A percentile compares a stretch with the other conserved stretches of the same genome.
phyloP scores from a whole-genome alignment of 2,329 filamentous ascomycete species.

The Kalmusia sp. region DNA sequence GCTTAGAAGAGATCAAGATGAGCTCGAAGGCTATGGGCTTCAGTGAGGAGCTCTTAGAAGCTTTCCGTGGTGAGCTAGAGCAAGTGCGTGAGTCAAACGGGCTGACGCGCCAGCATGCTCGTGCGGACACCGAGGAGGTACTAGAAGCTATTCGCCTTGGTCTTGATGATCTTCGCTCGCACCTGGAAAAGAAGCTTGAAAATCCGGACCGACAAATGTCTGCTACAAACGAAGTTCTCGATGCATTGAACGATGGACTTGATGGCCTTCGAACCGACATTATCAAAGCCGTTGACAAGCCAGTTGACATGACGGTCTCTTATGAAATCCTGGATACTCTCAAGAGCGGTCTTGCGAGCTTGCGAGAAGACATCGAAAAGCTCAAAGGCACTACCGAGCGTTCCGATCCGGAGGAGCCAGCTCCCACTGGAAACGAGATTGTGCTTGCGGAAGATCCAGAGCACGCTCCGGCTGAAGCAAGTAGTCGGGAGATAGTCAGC shows the following conservation, averaged over 20 bases:
- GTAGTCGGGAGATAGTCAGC: constrained; percentile 45
- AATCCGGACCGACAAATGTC: constrained; percentile 61
- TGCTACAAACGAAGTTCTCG: constrained; percentile 65
- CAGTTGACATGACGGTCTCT: constrained; percentile 80
- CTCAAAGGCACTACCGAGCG: constrained; percentile 66
- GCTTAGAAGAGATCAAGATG: constrained; percentile 48
- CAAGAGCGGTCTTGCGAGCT: constrained; percentile 77
- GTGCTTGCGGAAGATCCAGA: constrained; percentile 60
- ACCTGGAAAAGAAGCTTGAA: constrained; percentile 61
- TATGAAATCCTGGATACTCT: constrained; percentile 90
- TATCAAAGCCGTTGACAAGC: constrained; percentile 76
- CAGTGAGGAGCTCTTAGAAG: constrained; percentile 60
- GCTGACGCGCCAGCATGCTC: constrained; percentile 48
- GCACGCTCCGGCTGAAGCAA: constrained; percentile 35
- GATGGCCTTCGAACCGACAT: constrained; percentile 79
- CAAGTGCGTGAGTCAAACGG: constrained; percentile 53
- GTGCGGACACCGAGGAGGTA: constrained; percentile 56
- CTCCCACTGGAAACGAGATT: constrained; percentile 56
- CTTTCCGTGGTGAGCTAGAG: constrained; percentile 59
- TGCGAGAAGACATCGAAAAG: constrained; percentile 79
- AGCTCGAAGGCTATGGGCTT: constrained; percentile 39
- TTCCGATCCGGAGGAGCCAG: constrained; percentile 59
- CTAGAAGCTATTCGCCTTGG: constrained; percentile 57
- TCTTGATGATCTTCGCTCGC: constrained; percentile 57
- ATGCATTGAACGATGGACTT: constrained; percentile 72